Percentiles rank a stretch among this genome's conserved stretches.
These are phyloP conservation scores for Scedosporium apiospermum DNA, from an alignment of 2,329 filamentous ascomycete species.

Conservation along the genomic window DNA sequence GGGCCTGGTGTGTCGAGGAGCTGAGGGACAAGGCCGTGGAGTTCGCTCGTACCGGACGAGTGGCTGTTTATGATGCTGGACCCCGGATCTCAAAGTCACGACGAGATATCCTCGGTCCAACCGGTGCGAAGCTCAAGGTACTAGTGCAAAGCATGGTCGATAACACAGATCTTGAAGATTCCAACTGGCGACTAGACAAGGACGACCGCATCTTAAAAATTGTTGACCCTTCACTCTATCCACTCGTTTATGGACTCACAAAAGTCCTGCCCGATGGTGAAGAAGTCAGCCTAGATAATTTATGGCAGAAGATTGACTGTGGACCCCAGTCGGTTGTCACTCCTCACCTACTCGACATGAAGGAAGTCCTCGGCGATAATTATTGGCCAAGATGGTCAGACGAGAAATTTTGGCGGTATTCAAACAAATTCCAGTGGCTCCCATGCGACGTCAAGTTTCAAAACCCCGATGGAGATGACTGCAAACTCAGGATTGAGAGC, in stretches of 20 bases:
- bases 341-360: not conserved
- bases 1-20: conserved; percentile 2
- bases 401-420: conserved; percentile 1
- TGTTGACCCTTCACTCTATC: conserved; percentile 3
- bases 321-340: not conserved
- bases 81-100: not conserved
- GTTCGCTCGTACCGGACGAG: not conserved
- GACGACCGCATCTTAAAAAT: not conserved
- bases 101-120: not conserved
- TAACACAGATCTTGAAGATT: not conserved
- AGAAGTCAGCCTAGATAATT: not conserved
- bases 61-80: not conserved
- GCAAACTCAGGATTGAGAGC: conserved; percentile 7
- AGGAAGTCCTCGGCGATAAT: not conserved
- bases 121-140: not conserved
- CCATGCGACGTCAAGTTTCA: conserved; percentile 8
- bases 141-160: not conserved
- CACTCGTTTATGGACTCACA: not conserved
- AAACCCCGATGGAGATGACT: conserved; percentile 1
- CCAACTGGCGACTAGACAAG: not conserved
- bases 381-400: not conserved
- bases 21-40: not conserved
- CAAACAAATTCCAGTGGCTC: conserved; percentile 12
- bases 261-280: not conserved
- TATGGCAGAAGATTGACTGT: not conserved